phyloP scores from a whole-genome alignment of 192 early-diverging fungal genomes.

The Diversispora eburnea region DNA sequence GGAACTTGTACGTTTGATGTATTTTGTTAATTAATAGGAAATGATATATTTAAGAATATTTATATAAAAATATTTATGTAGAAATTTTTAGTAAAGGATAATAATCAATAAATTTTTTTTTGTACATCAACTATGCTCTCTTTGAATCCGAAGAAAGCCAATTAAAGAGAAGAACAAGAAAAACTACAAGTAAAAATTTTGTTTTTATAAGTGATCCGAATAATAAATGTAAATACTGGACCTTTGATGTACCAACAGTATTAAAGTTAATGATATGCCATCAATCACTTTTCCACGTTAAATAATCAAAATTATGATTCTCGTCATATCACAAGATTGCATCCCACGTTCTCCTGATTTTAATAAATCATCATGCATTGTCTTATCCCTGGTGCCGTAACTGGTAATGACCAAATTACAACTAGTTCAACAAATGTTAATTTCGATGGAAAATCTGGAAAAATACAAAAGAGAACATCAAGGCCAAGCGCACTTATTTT shows the following conservation, averaged over 20 bases:
- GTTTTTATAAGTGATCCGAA: too few species aligned
- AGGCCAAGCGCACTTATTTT: slow-evolving; percentile 27
- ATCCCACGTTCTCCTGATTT: neutral
- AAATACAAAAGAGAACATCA: slow-evolving; percentile 13
- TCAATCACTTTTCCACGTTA: slow-evolving; percentile 13
- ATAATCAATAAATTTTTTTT: too few species aligned
- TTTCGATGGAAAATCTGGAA: too few species aligned
- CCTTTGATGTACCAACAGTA: slow-evolving; percentile 12
- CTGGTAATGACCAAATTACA: slow-evolving; percentile 8
- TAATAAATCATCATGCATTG: neutral
- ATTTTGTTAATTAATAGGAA: too few species aligned
- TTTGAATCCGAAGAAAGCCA: too few species aligned
- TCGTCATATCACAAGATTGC: neutral
- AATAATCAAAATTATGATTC: neutral
- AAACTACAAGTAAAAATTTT: too few species aligned
- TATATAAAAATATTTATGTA: too few species aligned
- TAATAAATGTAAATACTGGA: neutral
- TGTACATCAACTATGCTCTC: too few species aligned
- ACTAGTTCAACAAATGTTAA: neutral
- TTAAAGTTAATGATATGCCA: neutral
- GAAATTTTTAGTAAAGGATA: too few species aligned
- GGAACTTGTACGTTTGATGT: too few species aligned
- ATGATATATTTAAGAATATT: too few species aligned
- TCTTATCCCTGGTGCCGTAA: slow-evolving; percentile 11
- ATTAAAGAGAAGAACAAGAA: too few species aligned